These are phyloP conservation scores for Erodium trifolium DNA, from an alignment of 441 rosid species.

Conservation along the genomic window DNA sequence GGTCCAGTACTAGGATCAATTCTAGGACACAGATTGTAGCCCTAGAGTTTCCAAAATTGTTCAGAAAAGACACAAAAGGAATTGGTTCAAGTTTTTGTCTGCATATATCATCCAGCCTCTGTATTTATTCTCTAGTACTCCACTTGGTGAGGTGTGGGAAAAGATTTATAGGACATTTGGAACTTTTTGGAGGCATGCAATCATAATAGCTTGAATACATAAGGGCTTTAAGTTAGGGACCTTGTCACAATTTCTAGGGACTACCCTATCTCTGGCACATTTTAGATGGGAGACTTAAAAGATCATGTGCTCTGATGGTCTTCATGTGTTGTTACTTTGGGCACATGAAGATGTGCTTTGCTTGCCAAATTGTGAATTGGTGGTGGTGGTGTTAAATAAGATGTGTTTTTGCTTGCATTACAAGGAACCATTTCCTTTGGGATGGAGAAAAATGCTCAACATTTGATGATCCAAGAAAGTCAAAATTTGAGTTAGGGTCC, in stretches of 20 bases:
- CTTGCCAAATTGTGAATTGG: background rate
- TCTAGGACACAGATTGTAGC: conserved; percentile 5
- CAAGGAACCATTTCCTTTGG: background rate
- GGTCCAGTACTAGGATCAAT: conserved; percentile 7
- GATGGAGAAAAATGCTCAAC: background rate
- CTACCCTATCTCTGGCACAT: background rate
- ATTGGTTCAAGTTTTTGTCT: background rate
- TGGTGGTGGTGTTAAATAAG: conserved; percentile 1
- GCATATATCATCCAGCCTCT: background rate
- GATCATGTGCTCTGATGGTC: background rate
- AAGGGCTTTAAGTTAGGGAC: background rate
- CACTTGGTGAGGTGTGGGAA: conserved; percentile 1
- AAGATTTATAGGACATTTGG: background rate
- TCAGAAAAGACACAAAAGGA: background rate
- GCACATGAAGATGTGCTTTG: background rate
- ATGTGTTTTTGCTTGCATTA: background rate
- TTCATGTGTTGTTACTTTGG: background rate
- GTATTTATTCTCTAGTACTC: background rate
- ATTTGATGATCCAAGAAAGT: background rate
- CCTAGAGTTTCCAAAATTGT: conserved; percentile 5
- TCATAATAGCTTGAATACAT: background rate
- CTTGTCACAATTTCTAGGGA: background rate
- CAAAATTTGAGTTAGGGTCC: background rate
- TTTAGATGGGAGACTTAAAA: background rate
- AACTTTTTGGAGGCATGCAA: conserved; percentile 4